These are phyloP conservation scores for Saposhnikovia divaricata DNA, from an alignment of 129 eudicot species.

Conservation along the genomic window DNA sequence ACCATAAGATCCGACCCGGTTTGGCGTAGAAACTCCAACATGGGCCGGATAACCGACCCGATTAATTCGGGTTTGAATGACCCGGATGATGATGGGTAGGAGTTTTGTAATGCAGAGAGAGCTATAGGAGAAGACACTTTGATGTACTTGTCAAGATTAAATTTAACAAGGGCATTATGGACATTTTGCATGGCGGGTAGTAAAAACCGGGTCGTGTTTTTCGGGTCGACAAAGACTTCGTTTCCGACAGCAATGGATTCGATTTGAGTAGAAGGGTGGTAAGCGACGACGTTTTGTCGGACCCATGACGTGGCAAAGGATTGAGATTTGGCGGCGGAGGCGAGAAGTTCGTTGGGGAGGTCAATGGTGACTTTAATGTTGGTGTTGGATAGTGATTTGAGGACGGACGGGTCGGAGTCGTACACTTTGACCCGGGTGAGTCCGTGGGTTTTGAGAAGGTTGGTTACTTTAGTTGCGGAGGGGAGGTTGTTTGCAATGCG, in stretches of 20 bases:
- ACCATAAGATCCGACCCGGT: conserved; percentile 81
- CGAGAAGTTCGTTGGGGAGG: conserved; percentile 80
- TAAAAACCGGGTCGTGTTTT: conserved; percentile 52
- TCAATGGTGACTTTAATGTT: conserved; percentile 56
- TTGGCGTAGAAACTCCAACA: conserved; percentile 53
- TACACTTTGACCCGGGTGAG: conserved; percentile 65
- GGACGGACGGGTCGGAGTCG: conserved; percentile 80
- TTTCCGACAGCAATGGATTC: conserved; percentile 90
- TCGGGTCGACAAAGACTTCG: conserved; percentile 78
- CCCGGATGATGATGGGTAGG: conserved; percentile 78
- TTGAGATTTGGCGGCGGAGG: conserved; percentile 45
- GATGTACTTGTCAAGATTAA: conserved; percentile 35
- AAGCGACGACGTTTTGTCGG: conserved; percentile 41
- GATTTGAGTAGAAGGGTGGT: conserved; percentile 62
- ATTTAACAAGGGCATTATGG: conserved; percentile 48
- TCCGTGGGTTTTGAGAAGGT: conserved; percentile 64
- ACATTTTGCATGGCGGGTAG: conserved; percentile 76
- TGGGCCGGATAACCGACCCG: conserved; percentile 64
- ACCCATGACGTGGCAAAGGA: conserved; percentile 67
- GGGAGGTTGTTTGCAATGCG: conserved; percentile 79
- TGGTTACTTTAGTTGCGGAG: conserved; percentile 48
- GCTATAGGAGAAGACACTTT: conserved; percentile 83
- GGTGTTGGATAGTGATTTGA: conserved; percentile 55
- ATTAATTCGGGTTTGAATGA: conserved; percentile 57
- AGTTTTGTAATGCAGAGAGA: conserved; percentile 48